Conservation (phyloP, 768 basidiomycete species). For the Termitomyces sp. region DNA sequence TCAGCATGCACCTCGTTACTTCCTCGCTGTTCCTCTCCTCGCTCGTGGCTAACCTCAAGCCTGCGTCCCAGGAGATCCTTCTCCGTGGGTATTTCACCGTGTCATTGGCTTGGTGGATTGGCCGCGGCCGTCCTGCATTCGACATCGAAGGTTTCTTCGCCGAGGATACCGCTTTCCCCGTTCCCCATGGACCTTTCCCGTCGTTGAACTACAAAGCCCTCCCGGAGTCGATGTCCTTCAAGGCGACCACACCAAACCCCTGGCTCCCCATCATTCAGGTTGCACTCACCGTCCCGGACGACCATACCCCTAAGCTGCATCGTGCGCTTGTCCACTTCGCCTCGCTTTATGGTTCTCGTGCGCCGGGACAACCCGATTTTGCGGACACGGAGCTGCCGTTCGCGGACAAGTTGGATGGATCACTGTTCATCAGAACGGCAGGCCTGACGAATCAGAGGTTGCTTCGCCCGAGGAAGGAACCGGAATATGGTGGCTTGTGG, state of each 20-base stretch:
- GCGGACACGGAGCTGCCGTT: slow-evolving; percentile 39
- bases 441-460: slow-evolving; percentile 42
- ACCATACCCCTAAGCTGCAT: slow-evolving; percentile 40
- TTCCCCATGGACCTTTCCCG: slow-evolving; percentile 17
- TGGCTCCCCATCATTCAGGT: slow-evolving; percentile 52
- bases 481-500: background rate
- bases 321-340: slow-evolving; percentile 45
- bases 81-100: slow-evolving; percentile 47
- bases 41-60: slow-evolving; percentile 25
- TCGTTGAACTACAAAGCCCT: slow-evolving; percentile 15
- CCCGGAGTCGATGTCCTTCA: slow-evolving; percentile 25
- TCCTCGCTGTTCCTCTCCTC: slow-evolving; percentile 52
- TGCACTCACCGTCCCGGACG: slow-evolving; percentile 50
- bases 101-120: slow-evolving; percentile 44
- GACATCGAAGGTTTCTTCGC: slow-evolving; percentile 44
- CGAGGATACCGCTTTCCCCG: slow-evolving; percentile 15
- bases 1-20: slow-evolving; percentile 53
- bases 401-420: slow-evolving; percentile 53
- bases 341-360: slow-evolving; percentile 36
- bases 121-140: slow-evolving; percentile 44
- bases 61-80: slow-evolving; percentile 35
- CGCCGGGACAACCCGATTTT: slow-evolving; percentile 16
- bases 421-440: slow-evolving; percentile 55
- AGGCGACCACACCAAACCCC: slow-evolving; percentile 40
- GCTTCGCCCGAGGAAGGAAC: background rate